Evolutionary conservation across 352 stramenopile species (phyloP).

Genomic region (Globisporangium emineosum): DNA sequence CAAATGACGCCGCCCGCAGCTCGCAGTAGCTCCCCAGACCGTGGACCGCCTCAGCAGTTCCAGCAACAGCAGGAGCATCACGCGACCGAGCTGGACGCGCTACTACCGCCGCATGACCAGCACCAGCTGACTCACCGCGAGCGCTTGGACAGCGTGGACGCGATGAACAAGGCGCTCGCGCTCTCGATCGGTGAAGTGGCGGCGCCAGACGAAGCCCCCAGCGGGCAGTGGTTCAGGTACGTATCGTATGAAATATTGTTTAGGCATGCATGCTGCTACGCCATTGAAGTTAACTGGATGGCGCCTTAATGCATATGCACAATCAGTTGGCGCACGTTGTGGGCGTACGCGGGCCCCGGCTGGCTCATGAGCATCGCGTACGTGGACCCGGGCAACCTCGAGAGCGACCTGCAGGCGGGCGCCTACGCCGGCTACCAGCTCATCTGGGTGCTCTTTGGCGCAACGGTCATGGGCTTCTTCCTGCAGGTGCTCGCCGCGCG

Average conservation of each 20-base stretch:
- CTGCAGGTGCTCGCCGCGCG: slow-evolving; percentile 92
- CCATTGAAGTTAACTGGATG: background rate
- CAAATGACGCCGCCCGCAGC: background rate
- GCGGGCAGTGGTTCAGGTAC: slow-evolving; percentile 25
- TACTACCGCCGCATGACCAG: slow-evolving; percentile 17
- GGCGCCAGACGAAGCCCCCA: slow-evolving; percentile 42
- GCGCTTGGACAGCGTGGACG: slow-evolving; percentile 32
- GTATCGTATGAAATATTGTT: too few relatives aligned
- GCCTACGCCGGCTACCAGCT: slow-evolving; percentile 88
- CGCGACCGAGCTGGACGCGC: slow-evolving; percentile 27
- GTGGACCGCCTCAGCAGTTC: background rate
- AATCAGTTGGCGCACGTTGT: slow-evolving; percentile 67
- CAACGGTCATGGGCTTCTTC: slow-evolving; percentile 91
- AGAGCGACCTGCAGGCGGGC: slow-evolving; percentile 93
- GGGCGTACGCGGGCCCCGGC: slow-evolving; percentile 77
- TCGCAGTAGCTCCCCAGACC: background rate
- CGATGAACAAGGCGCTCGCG: slow-evolving; percentile 48
- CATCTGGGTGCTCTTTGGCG: slow-evolving; percentile 90
- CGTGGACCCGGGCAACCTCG: slow-evolving; percentile 94
- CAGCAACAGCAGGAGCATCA: background rate
- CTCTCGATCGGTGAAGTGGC: slow-evolving; percentile 52
- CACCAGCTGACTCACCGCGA: background rate
- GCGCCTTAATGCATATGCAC: background rate
- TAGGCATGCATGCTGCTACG: too few relatives aligned
- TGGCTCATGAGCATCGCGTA: slow-evolving; percentile 96